Conservation (phyloP, 2,329 filamentous ascomycete species). For the Leptographium radiaticola region DNA sequence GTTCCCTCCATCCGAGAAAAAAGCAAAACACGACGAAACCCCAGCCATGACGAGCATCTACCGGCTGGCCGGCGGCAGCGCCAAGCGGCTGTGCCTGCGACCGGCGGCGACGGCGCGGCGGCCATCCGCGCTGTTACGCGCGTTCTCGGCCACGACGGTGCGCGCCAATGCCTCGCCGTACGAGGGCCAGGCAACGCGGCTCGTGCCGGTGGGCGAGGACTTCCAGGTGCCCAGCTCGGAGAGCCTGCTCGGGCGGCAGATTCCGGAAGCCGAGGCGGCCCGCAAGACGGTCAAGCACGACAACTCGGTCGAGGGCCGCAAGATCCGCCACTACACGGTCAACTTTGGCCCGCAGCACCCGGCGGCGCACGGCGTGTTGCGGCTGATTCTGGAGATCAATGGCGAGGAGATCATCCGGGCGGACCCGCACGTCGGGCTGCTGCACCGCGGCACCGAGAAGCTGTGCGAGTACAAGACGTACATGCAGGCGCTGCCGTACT, state of each 20-base stretch:
- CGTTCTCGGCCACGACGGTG: constrained; percentile 51
- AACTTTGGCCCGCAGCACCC: constrained; percentile 99
- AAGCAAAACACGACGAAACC: neutral
- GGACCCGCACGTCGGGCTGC: constrained; percentile 90
- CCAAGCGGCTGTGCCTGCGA: constrained; percentile 51
- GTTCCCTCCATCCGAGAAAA: neutral
- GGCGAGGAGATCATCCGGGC: constrained; percentile 95
- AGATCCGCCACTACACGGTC: constrained; percentile 97
- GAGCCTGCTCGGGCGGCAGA: constrained; percentile 14
- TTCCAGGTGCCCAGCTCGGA: constrained; percentile 40
- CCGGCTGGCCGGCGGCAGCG: constrained; percentile 58
- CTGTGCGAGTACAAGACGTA: constrained; percentile 99
- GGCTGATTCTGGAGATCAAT: constrained; percentile 92
- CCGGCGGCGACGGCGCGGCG: constrained; percentile 12
- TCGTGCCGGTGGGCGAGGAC: constrained; percentile 52
- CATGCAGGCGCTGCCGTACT: constrained; percentile 94
- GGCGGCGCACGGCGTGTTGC: constrained; percentile 93
- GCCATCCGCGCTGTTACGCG: constrained; percentile 28
- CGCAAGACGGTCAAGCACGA: constrained; percentile 31
- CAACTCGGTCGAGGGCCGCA: constrained; percentile 48
- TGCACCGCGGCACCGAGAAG: constrained; percentile 97
- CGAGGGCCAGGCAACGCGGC: constrained; percentile 41
- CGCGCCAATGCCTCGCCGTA: constrained; percentile 49
- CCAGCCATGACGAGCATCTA: constrained; percentile 57
- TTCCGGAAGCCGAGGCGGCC: constrained; percentile 17